Conservation (phyloP, 768 basidiomycete species). For the Rhodotorula kratochvilovae region DNA sequence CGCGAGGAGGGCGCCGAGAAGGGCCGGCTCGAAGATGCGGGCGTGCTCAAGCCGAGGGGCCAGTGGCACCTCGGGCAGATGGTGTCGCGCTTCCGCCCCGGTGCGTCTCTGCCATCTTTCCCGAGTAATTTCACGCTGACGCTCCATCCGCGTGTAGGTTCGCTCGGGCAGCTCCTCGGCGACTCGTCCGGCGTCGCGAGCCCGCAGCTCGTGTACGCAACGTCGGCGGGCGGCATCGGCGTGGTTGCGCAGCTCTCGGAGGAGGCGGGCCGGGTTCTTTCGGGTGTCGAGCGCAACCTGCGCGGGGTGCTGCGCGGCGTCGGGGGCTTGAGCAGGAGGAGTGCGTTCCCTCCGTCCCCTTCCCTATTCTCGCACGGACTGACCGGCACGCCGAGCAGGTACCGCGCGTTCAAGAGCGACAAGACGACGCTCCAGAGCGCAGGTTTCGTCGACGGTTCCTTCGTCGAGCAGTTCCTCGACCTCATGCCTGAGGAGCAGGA, state of each 20-base stretch:
- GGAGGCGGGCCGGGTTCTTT: slow-evolving; percentile 58
- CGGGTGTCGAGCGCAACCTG: slow-evolving; percentile 71
- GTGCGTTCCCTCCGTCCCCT: slow-evolving; percentile 49
- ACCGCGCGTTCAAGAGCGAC: slow-evolving; percentile 56
- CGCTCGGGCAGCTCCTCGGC: slow-evolving; percentile 50
- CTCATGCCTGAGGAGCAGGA: slow-evolving; percentile 51
- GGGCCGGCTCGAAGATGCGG: slow-evolving; percentile 65
- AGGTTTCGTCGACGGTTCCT: slow-evolving; percentile 85
- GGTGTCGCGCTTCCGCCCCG: slow-evolving; percentile 61
- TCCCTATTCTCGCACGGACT: background rate
- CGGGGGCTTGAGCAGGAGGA: slow-evolving; percentile 61
- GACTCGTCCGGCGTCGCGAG: slow-evolving; percentile 50
- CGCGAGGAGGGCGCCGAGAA: background rate
- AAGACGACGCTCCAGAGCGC: slow-evolving; percentile 55
- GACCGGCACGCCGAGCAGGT: slow-evolving; percentile 51
- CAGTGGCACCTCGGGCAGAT: slow-evolving; percentile 69
- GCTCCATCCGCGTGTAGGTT: slow-evolving; percentile 51
- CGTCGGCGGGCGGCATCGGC: slow-evolving; percentile 73
- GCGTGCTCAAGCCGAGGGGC: slow-evolving; percentile 65
- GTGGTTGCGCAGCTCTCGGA: slow-evolving; percentile 60
- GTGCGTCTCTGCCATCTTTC: slow-evolving; percentile 19
- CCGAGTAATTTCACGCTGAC: background rate
- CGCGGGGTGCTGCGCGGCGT: slow-evolving; percentile 55
- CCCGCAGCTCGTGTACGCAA: slow-evolving; percentile 68
- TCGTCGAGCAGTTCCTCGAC: slow-evolving; percentile 65